These are phyloP conservation scores for Monotropa hypopitys DNA, from an alignment of 179 eudicot species.

Conservation along the genomic window DNA sequence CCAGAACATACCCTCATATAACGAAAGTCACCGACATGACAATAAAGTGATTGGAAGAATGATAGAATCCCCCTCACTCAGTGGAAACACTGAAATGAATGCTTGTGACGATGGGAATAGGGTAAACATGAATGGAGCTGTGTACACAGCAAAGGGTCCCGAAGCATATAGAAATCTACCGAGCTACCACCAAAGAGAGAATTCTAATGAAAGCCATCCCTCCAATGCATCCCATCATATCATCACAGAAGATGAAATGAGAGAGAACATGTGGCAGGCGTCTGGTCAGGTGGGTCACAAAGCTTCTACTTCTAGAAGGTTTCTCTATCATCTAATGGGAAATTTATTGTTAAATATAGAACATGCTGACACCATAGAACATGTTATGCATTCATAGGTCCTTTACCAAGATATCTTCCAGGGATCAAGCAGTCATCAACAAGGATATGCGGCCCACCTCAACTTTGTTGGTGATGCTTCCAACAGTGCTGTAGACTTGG, in stretches of 20 bases:
- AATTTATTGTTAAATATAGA: not conserved
- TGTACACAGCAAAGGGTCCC: not conserved
- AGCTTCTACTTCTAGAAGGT: not conserved
- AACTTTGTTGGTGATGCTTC: conserved; percentile 11
- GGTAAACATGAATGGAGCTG: not conserved
- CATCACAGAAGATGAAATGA: conserved; percentile 12
- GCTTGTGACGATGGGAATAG: not conserved
- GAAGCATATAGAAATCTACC: conserved; percentile 6
- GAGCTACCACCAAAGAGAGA: conserved; percentile 10
- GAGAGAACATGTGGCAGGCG: conserved; percentile 14
- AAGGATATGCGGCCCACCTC: conserved; percentile 11
- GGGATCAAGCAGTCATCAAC: conserved; percentile 10
- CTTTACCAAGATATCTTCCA: conserved; percentile 6
- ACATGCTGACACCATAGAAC: conserved; percentile 2
- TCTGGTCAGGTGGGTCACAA: conserved; percentile 20
- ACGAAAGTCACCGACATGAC: not conserved
- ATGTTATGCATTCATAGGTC: not conserved
- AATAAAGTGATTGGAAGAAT: conserved; percentile 6
- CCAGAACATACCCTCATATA: conserved; percentile 10
- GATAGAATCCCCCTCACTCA: not conserved
- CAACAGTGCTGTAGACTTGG: conserved; percentile 3
- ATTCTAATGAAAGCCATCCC: conserved; percentile 9
- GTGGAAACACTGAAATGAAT: not conserved
- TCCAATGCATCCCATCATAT: conserved; percentile 13
- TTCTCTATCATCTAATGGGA: not conserved